Evolutionary conservation across 2,329 filamentous ascomycete species (phyloP).

Genomic region (Alternaria sp.): DNA sequence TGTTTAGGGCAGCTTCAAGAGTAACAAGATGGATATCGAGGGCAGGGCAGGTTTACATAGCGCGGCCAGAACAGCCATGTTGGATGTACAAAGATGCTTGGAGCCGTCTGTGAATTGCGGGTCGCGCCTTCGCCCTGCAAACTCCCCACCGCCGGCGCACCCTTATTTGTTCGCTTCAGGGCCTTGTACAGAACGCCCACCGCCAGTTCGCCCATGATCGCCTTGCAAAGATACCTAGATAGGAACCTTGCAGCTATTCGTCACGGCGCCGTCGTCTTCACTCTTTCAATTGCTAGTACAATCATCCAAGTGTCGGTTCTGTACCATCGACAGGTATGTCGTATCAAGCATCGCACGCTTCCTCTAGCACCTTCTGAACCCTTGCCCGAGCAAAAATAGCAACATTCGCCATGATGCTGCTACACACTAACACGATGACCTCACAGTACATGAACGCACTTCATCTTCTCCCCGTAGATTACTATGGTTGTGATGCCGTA

Average conservation of each 20-base stretch:
- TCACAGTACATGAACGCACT: not conserved
- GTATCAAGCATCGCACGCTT: not conserved
- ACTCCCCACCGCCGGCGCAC: conserved; percentile 10
- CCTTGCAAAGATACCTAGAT: not conserved
- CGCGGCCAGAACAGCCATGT: conserved; percentile 19
- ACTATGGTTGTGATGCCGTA: not conserved
- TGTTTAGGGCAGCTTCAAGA: conserved; percentile 15
- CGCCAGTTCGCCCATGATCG: conserved; percentile 19
- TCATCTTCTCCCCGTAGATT: not conserved
- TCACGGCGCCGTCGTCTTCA: not conserved
- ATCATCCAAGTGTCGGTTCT: not conserved
- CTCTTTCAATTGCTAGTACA: not conserved
- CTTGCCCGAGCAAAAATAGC: conserved; percentile 5
- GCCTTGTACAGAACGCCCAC: conserved; percentile 14
- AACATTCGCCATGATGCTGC: conserved; percentile 6
- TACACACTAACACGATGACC: not conserved
- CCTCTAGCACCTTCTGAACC: not conserved
- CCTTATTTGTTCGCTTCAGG: conserved; percentile 20
- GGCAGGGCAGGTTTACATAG: conserved; percentile 17
- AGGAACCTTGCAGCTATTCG: not conserved
- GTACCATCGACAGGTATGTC: not conserved
- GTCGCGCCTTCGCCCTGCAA: conserved; percentile 13
- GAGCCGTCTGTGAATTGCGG: conserved; percentile 18
- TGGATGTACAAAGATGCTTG: conserved; percentile 18
- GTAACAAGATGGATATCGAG: conserved; percentile 10